These are phyloP conservation scores for Lippia alba DNA, from an alignment of 305 asterid genomes.

Conservation along the genomic window DNA sequence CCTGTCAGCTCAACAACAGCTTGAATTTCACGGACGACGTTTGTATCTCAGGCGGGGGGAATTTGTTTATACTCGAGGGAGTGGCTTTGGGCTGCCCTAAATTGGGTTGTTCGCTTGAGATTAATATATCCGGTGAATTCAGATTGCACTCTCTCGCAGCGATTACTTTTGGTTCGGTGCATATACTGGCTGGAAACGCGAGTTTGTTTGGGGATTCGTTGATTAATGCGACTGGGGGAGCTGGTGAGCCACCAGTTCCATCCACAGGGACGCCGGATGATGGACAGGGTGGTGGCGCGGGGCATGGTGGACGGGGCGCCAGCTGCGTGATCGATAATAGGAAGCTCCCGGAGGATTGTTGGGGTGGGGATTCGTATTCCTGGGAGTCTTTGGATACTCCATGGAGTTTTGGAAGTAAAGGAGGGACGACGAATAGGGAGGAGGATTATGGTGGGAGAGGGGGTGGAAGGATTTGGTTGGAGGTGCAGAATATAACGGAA, in stretches of 20 bases:
- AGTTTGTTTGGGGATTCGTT: conserved; percentile 54
- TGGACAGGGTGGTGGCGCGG: conserved; percentile 76
- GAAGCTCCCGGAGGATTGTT: conserved; percentile 76
- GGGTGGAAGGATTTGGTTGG: conserved; percentile 82
- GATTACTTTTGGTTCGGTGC: conserved; percentile 64
- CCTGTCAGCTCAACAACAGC: conserved; percentile 74
- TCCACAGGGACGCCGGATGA: conserved; percentile 67
- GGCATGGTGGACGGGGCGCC: conserved; percentile 88
- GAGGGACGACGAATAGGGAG: conserved; percentile 69
- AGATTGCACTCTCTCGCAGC: conserved; percentile 48
- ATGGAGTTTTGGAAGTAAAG: conserved; percentile 75
- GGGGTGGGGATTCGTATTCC: conserved; percentile 86
- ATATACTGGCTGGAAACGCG: conserved; percentile 60
- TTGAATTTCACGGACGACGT: conserved; percentile 65
- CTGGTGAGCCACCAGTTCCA: conserved; percentile 54
- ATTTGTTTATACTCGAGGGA: conserved; percentile 60
- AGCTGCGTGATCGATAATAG: conserved; percentile 73
- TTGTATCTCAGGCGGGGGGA: conserved; percentile 60
- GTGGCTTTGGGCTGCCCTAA: conserved; percentile 60
- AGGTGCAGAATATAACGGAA: conserved; percentile 46
- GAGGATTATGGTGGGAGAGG: conserved; percentile 83
- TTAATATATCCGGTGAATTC: conserved; percentile 68
- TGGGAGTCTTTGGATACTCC: conserved; percentile 69
- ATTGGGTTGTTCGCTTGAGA: conserved; percentile 57
- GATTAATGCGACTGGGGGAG: conserved; percentile 69